Evolutionary conservation across 2,329 filamentous ascomycete species (phyloP).

Genomic region (Keithomyces neogunnii): DNA sequence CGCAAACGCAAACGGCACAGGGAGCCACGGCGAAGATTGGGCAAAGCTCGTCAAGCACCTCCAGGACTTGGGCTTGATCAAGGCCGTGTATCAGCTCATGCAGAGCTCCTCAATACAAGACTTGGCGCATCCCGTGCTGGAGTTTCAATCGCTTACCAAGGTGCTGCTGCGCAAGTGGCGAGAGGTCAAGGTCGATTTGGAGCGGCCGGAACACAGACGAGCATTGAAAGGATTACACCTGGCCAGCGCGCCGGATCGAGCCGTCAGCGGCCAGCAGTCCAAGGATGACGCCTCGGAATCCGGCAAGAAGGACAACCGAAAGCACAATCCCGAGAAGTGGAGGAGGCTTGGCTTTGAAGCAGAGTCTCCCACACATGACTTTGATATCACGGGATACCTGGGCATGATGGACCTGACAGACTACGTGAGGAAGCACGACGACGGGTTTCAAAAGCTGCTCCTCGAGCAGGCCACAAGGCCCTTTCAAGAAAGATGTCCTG

Average conservation of each 20-base stretch:
- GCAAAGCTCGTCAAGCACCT: conserved; percentile 89
- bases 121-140: conserved; percentile 77
- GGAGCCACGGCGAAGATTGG: conserved; percentile 60
- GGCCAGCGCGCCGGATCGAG: conserved; percentile 62
- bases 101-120: conserved; percentile 89
- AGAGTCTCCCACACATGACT: conserved; percentile 80
- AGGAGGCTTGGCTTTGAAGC: conserved; percentile 82
- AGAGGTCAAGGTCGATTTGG: conserved; percentile 74
- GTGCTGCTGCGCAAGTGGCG: conserved; percentile 81
- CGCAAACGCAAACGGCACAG: conserved; percentile 9
- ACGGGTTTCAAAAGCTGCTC: conserved; percentile 84
- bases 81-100: conserved; percentile 87
- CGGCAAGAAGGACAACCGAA: conserved; percentile 52
- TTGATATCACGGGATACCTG: conserved; percentile 76
- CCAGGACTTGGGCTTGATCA: conserved; percentile 88
- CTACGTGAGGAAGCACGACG: conserved; percentile 85
- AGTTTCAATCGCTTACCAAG: conserved; percentile 90
- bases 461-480: conserved; percentile 78
- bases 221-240: conserved; percentile 81
- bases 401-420: conserved; percentile 98
- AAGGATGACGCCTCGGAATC: conserved; percentile 27
- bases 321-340: conserved; percentile 88
- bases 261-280: conserved; percentile 27
- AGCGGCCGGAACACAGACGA: conserved; percentile 78
- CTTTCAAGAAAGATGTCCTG: conserved; percentile 66